phyloP scores from a whole-genome alignment of 768 basidiomycete genomes.

The Macrolepiota albuminosa region DNA sequence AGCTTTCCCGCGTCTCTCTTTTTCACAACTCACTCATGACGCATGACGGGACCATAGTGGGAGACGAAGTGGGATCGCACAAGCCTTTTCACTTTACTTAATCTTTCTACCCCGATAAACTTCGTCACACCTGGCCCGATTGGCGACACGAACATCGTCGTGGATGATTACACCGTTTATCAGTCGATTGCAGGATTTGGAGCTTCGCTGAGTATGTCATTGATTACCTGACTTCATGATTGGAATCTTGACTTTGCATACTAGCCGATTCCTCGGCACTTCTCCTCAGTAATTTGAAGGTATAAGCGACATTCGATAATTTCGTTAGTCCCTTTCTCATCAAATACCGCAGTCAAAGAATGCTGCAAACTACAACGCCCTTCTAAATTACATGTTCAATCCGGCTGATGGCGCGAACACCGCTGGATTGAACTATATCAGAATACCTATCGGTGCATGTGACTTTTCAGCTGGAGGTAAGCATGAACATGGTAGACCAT shows the following conservation, averaged over 20 bases:
- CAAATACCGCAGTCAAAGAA: slow-evolving; percentile 36
- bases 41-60: slow-evolving; percentile 34
- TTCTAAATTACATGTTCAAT: slow-evolving; percentile 58
- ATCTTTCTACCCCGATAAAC: slow-evolving; percentile 46
- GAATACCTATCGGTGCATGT: slow-evolving; percentile 67
- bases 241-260: neutral
- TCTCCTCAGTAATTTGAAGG: slow-evolving; percentile 62
- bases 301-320: slow-evolving; percentile 12
- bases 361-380: slow-evolving; percentile 49
- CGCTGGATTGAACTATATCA: slow-evolving; percentile 66
- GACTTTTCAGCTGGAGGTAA: slow-evolving; percentile 62
- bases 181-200: slow-evolving; percentile 69
- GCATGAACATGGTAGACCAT: neutral
- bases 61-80: slow-evolving; percentile 54
- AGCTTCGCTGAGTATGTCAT: slow-evolving; percentile 48
- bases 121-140: slow-evolving; percentile 53
- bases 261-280: slow-evolving; percentile 70
- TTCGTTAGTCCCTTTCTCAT: neutral
- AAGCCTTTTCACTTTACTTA: slow-evolving; percentile 46
- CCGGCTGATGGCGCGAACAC: slow-evolving; percentile 55
- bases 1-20: neutral
- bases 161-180: slow-evolving; percentile 50
- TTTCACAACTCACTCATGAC: neutral
- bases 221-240: neutral
- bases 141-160: slow-evolving; percentile 57